phyloP scores from a whole-genome alignment of 2,329 filamentous ascomycete species.

The Diplodia corticola region DNA sequence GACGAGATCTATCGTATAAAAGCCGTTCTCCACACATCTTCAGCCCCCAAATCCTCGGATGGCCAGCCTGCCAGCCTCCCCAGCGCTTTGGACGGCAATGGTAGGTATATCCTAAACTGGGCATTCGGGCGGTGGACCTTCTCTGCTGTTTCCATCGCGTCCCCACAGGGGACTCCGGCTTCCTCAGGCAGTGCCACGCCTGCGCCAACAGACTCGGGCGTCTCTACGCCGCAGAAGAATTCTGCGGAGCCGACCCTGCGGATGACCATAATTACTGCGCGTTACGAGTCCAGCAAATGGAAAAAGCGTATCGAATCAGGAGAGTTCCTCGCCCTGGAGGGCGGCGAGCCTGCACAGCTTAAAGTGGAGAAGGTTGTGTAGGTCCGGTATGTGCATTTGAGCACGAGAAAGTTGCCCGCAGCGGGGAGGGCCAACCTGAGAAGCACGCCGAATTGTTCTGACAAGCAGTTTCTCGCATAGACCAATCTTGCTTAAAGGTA shows the following conservation, averaged over 20 bases:
- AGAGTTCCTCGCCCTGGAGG: conserved; percentile 41
- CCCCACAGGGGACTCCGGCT: conserved; percentile 28
- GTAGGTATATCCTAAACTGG: conserved; percentile 92
- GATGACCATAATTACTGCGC: conserved; percentile 74
- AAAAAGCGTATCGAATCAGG: conserved; percentile 68
- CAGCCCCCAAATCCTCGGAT: conserved; percentile 50
- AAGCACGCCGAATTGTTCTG: background rate
- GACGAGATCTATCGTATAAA: conserved; percentile 98
- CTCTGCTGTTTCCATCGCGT: conserved; percentile 56
- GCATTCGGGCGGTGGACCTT: conserved; percentile 96
- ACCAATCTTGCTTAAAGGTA: background rate
- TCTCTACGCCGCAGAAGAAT: conserved; percentile 38
- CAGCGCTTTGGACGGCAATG: conserved; percentile 42
- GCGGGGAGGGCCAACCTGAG: background rate
- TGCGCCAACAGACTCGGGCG: conserved; percentile 27
- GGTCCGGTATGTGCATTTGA: background rate
- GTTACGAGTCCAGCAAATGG: conserved; percentile 75
- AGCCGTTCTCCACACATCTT: conserved; percentile 56
- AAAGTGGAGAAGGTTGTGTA: conserved; percentile 14
- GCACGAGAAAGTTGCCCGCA: background rate
- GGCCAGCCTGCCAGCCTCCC: conserved; percentile 35
- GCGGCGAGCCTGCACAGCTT: conserved; percentile 14
- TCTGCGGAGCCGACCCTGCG: conserved; percentile 60
- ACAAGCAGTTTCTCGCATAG: background rate
- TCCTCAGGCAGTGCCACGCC: conserved; percentile 29